These are phyloP conservation scores for Stachybotrys echinatus DNA, from an alignment of 2,329 filamentous ascomycete genomes.

Conservation along the genomic window DNA sequence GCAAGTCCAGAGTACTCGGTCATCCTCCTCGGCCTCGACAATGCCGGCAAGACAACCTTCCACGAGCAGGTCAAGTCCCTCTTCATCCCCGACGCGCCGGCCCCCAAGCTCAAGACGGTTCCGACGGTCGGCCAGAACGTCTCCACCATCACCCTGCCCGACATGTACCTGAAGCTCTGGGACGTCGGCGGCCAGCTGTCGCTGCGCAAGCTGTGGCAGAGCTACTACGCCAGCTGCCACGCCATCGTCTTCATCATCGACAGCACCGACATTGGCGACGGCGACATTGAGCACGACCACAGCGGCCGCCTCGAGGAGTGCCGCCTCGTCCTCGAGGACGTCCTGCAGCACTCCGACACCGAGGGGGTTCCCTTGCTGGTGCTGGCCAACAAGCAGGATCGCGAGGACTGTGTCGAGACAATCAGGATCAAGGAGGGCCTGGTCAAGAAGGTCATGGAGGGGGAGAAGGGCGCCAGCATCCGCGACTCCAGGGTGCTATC, in stretches of 20 bases:
- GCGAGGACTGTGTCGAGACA: conserved; percentile 96
- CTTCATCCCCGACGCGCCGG: conserved; percentile 60
- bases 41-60: conserved; percentile 96
- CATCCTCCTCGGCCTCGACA: conserved; percentile 93
- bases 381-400: conserved; percentile 94
- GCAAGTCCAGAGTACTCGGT: conserved; percentile 77
- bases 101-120: conserved; percentile 75
- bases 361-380: conserved; percentile 89
- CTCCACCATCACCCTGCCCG: conserved; percentile 79
- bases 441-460: conserved; percentile 92
- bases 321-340: conserved; percentile 80
- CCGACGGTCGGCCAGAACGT: conserved; percentile 98
- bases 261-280: conserved; percentile 86
- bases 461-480: conserved; percentile 79
- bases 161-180: conserved; percentile 98
- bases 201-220: conserved; percentile 88
- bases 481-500: conserved; percentile 88
- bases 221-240: conserved; percentile 89
- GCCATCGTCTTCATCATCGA: conserved; percentile 98
- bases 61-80: conserved; percentile 93
- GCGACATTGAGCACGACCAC: conserved; percentile 51
- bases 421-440: conserved; percentile 95
- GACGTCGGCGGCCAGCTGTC: conserved; percentile 92
- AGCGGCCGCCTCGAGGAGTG: conserved; percentile 77
- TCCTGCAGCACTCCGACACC: conserved; percentile 80